phyloP scores from a whole-genome alignment of 2,329 filamentous ascomycete genomes.

The Cladosporium oxysporum region DNA sequence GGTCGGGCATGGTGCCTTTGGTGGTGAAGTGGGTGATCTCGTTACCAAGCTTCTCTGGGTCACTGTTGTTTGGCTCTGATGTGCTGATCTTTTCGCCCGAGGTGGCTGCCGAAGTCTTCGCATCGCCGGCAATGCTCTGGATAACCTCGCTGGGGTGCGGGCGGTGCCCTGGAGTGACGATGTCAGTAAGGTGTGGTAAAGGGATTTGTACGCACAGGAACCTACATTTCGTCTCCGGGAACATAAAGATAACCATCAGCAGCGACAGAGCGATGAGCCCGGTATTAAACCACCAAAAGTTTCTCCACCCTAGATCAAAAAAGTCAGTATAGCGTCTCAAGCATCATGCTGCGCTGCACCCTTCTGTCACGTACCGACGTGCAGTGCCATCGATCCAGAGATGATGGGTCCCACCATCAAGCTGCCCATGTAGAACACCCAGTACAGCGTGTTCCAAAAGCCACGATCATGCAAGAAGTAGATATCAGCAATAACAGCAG shows the following conservation, averaged over 20 bases:
- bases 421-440: constrained; percentile 62
- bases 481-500: constrained; percentile 64
- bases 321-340: background rate
- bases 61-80: constrained; percentile 21
- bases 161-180: constrained; percentile 42
- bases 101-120: constrained; percentile 19
- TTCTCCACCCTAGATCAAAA: constrained; percentile 50
- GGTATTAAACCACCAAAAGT: constrained; percentile 68
- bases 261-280: constrained; percentile 54
- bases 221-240: constrained; percentile 62
- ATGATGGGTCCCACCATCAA: constrained; percentile 61
- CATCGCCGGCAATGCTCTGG: constrained; percentile 9
- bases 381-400: constrained; percentile 61
- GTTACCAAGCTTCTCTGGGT: constrained; percentile 29
- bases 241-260: constrained; percentile 58
- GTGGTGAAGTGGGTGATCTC: constrained; percentile 30
- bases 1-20: constrained; percentile 28
- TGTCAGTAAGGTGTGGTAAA: background rate
- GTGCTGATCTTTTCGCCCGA: constrained; percentile 28
- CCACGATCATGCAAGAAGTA: constrained; percentile 64
- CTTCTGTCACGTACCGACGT: constrained; percentile 39
- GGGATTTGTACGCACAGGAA: background rate
- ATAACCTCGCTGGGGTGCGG: constrained; percentile 36
- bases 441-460: constrained; percentile 63
- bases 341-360: background rate